Evolutionary conservation across 176 grass and related monocot genomes (phyloP).

Genomic region (Triticum urartu): DNA sequence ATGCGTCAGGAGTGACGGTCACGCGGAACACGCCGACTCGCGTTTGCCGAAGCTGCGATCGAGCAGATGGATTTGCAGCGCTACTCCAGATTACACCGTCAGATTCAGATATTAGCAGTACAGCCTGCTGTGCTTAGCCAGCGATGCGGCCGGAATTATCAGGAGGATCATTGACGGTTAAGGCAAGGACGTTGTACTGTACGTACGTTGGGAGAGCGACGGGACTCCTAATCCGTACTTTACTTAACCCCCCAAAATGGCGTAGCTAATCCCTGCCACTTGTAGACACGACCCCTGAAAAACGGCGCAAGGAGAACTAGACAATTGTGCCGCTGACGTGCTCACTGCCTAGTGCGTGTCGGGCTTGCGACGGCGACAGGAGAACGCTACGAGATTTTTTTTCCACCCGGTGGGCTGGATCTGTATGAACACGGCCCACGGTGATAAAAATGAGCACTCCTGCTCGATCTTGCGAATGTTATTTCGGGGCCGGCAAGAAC

Average conservation of each 20-base stretch:
- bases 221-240: not conserved
- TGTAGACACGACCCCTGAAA: conserved; percentile 15
- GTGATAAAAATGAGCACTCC: too few relatives aligned
- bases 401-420: too few relatives aligned
- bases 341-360: not conserved
- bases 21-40: too few relatives aligned
- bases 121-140: not conserved
- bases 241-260: not conserved
- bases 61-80: too few relatives aligned
- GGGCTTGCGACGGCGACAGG: not conserved
- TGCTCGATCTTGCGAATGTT: too few relatives aligned
- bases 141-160: not conserved
- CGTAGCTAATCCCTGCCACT: not conserved
- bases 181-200: too few relatives aligned
- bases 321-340: not conserved
- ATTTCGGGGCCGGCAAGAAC: too few relatives aligned
- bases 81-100: too few relatives aligned
- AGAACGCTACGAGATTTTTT: too few relatives aligned
- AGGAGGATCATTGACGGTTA: not conserved
- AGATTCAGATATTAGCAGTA: too few relatives aligned
- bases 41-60: not conserved
- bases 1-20: too few relatives aligned
- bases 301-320: not conserved
- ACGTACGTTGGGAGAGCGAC: not conserved
- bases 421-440: too few relatives aligned